Evolutionary conservation across 352 stramenopile species (phyloP), one percentile per base, ranked within the genome.

Genomic region (Pythium dissimile): DNA sequence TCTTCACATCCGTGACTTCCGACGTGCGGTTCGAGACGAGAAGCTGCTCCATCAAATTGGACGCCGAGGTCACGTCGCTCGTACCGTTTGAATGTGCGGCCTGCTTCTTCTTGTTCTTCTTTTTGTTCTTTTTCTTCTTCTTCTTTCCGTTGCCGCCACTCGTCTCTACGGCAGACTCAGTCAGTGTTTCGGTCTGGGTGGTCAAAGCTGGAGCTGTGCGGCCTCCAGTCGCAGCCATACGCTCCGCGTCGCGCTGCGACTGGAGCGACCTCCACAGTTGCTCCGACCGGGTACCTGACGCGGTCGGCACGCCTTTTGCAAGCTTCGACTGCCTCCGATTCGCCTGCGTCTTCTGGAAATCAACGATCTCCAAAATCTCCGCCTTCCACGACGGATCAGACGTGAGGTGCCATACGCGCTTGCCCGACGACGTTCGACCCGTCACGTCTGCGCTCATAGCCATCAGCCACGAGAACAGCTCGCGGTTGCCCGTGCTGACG

Each of bases 91-190:
- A n/a, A n/a, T n/a, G n/a, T 48, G 41, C 3, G 12, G 45, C 18
- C 28, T 41, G 39, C 23, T 41, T 41, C 20, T 53, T 53, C 45
- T 39, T 42, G 16, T 53, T 10, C 18, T 49, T 49, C 43, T 49
- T 49, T n/a, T 35, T 49, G 43, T 49, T 49, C 28, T 49, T 49
- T 26, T 34, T 48, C 21, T 32, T 48, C 20, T 31, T 49, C 27
- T 56, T 53, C 6, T 41, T 56, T 15, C 16, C 30, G 9, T 27
- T 55, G 16, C 16, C 31, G 30, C 27, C 37, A 13, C 5, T 44
- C 16, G 16, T n/a, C n/a, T n/a, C n/a, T n/a, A n/a, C n/a, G n/a
- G n/a, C n/a, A n/a, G n/a, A n/a, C n/a, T n/a, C n/a, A n/a, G n/a
- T n/a, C n/a, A n/a, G n/a, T n/a, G n/a, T n/a, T n/a, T n/a, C n/a